Percentiles rank a stretch among this genome's conserved stretches.
phyloP scores from a whole-genome alignment of 352 stramenopile species.

The Pythium oligandrum region DNA sequence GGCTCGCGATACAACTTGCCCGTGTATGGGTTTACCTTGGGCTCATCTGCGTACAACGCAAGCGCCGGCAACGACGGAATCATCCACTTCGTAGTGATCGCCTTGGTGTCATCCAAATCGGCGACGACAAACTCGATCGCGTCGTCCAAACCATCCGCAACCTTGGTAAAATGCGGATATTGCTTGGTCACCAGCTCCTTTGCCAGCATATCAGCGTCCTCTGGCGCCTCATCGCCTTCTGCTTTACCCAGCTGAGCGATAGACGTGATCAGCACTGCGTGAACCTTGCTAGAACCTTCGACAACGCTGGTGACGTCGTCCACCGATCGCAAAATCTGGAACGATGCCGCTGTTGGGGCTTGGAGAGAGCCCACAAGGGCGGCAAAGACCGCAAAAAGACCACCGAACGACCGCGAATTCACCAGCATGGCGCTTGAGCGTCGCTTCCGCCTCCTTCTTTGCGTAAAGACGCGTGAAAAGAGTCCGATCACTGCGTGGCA shows the following conservation, averaged over 20 bases:
- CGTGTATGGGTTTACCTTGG: slow-evolving; percentile 75
- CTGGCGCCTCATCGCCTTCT: slow-evolving; percentile 2
- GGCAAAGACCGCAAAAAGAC: too few species aligned
- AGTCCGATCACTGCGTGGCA: too few species aligned
- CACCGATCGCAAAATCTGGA: slow-evolving; percentile 2
- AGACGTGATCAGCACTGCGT: slow-evolving; percentile 14
- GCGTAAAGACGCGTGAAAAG: too few species aligned
- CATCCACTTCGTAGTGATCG: slow-evolving; percentile 52
- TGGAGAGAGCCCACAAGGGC: too few species aligned
- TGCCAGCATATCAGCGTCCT: slow-evolving; percentile 12
- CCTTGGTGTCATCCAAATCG: slow-evolving; percentile 22
- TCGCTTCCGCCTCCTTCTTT: too few species aligned
- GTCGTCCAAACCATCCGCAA: slow-evolving; percentile 10
- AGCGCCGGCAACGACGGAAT: slow-evolving; percentile 40
- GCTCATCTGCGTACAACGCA: slow-evolving; percentile 52
- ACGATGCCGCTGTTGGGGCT: too few species aligned
- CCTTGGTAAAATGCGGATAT: slow-evolving; percentile 16
- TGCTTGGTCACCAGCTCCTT: slow-evolving; percentile 10
- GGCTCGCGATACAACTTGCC: slow-evolving; percentile 53
- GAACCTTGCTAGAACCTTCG: slow-evolving; percentile 11
- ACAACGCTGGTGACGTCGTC: slow-evolving; percentile 13
- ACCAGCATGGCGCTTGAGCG: too few species aligned
- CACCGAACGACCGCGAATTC: too few species aligned
- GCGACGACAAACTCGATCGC: slow-evolving; percentile 18
- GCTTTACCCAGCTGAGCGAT: slow-evolving; percentile 8